Evolutionary conservation across 2,329 filamentous ascomycete species (phyloP).

Genomic region (Botrytis hyacinthi): DNA sequence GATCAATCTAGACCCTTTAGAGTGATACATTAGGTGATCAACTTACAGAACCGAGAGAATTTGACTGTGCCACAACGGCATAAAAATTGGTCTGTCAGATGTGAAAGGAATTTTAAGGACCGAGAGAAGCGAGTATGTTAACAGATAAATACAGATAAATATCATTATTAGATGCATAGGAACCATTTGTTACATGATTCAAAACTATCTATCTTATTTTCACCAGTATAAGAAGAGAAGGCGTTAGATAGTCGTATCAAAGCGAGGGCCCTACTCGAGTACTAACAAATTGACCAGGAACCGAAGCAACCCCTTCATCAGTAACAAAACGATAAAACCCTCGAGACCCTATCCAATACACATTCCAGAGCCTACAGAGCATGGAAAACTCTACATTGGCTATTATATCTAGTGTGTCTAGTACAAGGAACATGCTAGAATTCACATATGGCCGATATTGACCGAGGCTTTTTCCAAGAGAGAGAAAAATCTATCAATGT

Average conservation of each 20-base stretch:
- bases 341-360: background rate
- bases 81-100: background rate
- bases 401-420: background rate
- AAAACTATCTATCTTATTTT: background rate
- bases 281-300: background rate
- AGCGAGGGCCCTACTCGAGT: background rate
- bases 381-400: background rate
- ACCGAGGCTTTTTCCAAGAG: background rate
- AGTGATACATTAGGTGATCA: background rate
- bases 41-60: background rate
- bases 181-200: background rate
- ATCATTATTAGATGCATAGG: background rate
- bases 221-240: background rate
- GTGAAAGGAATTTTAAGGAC: background rate
- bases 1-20: constrained; percentile 3
- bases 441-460: background rate
- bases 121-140: background rate
- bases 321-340: background rate
- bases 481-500: background rate
- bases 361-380: background rate
- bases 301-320: background rate
- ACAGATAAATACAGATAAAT: background rate
- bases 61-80: background rate
- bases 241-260: background rate
- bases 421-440: background rate